Conservation (phyloP, 208 protist genomes). For the Trypanosoma vivax region DNA sequence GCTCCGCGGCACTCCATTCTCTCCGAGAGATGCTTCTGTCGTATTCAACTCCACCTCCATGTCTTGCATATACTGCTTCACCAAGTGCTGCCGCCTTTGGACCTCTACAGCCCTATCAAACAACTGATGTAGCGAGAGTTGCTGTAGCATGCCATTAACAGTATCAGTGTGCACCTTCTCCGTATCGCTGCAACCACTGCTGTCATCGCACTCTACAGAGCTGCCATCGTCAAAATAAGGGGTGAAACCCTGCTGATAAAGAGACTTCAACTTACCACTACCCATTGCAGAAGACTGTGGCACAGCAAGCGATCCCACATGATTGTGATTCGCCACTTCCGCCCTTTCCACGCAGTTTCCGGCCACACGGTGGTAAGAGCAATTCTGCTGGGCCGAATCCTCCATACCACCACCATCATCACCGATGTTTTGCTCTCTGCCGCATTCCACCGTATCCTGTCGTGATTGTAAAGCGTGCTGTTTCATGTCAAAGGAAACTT, state of each 20-base stretch:
- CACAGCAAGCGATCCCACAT: too few species aligned
- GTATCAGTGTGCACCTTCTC: neutral
- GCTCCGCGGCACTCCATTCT: too few species aligned
- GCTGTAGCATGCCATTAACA: neutral
- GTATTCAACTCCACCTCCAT: neutral
- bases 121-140: constrained; percentile 57
- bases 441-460: too few species aligned
- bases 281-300: neutral
- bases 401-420: too few species aligned
- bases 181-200: neutral
- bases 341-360: too few species aligned
- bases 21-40: too few species aligned
- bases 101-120: constrained; percentile 67
- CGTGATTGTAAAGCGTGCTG: neutral
- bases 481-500: neutral
- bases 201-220: neutral
- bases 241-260: neutral
- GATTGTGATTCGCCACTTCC: too few species aligned
- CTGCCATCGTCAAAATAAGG: constrained; percentile 1
- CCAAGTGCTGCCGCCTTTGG: constrained; percentile 37
- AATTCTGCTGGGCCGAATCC: too few species aligned
- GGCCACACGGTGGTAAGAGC: too few species aligned
- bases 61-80: constrained; percentile 29
- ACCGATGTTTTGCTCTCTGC: too few species aligned
- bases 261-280: neutral